Evolutionary conservation across 163 green algal genomes (phyloP), one percentile per base, ranked within the genome.

Genomic region (Scenedesmus sp.): DNA sequence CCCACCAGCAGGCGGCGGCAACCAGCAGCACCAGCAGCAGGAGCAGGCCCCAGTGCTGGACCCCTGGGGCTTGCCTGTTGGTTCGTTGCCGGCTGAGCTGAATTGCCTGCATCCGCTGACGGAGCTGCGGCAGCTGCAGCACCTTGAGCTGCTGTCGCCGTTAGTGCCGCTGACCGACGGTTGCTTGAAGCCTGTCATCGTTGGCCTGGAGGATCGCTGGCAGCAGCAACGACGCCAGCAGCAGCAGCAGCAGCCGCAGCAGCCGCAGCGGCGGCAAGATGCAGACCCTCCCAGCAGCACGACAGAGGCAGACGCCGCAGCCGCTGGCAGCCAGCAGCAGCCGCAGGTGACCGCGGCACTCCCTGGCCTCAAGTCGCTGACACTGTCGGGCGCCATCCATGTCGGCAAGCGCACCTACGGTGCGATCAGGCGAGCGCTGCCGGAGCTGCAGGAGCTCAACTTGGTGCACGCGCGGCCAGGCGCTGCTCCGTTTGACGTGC

Each of bases 71-170:
- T 22, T 89, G 42, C 84, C 61, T 40, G 9, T 44, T 3, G 83
- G 83, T 12, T 20, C 56, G 18, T 18, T 89, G 20, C 85, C 85
- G 0, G 26, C 68, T 20, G 46, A 84, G 18, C 30, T 90, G 16
- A 85, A 5, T 26, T 90, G 85, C 85, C 68, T 90, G 72, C 51
- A 84, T 4, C 85, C 85, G 2, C 49, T 90, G 18, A 76, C 16
- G 13, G 85, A 90, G 72, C 35, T 90, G 43, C 13, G 33, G 2
- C 20, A 20, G 16, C 72, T 90, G n/a, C 81, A 76, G 72, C 33
- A 49, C 33, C 59, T 90, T 40, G 85, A 90, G 44, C 72, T 90
- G 85, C 46, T 90, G 43, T 85, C 70, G 15, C 70, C 70, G 18
- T 7, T 84, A 13, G 42, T 83, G 3, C 85, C 85, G 5, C 46